Evolutionary conservation across 768 basidiomycete species (phyloP).

Genomic region (Pleurotus salmoneostramineus): DNA sequence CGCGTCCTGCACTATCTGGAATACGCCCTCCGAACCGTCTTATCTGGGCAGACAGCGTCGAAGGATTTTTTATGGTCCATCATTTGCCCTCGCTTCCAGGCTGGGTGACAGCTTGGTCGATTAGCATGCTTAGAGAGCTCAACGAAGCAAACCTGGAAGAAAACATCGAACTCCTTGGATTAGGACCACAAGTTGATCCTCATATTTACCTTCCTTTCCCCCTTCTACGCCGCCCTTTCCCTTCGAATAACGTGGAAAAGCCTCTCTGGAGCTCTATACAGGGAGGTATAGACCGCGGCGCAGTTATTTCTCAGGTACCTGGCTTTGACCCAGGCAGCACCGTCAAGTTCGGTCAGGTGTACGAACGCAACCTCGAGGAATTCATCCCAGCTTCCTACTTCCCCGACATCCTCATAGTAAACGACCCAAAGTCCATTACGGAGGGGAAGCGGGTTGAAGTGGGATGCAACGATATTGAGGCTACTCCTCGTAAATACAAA

Average conservation of each 20-base stretch:
- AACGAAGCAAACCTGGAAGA: conserved; percentile 19
- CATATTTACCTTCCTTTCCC: neutral
- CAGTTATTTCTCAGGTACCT: neutral
- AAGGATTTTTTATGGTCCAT: neutral
- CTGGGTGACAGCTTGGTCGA: conserved; percentile 22
- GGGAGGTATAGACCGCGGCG: neutral
- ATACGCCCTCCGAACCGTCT: neutral
- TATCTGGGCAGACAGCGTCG: neutral
- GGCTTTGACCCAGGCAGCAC: neutral
- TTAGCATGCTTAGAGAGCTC: conserved; percentile 27
- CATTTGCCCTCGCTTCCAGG: neutral
- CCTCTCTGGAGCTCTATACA: neutral
- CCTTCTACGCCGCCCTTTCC: neutral
- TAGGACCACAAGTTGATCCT: neutral
- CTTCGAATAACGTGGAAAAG: neutral
- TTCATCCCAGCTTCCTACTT: conserved; percentile 16
- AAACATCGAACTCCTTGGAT: neutral
- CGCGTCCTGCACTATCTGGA: neutral
- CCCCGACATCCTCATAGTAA: conserved; percentile 19
- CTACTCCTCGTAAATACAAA: conserved; percentile 11
- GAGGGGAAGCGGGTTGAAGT: neutral
- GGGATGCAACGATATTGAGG: neutral
- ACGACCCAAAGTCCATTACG: conserved; percentile 16
- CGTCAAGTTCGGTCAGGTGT: neutral
- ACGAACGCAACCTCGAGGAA: conserved; percentile 15